phyloP scores from a whole-genome alignment of 805 yeast genomes.

The Kodamaea hsintzibuensis region DNA sequence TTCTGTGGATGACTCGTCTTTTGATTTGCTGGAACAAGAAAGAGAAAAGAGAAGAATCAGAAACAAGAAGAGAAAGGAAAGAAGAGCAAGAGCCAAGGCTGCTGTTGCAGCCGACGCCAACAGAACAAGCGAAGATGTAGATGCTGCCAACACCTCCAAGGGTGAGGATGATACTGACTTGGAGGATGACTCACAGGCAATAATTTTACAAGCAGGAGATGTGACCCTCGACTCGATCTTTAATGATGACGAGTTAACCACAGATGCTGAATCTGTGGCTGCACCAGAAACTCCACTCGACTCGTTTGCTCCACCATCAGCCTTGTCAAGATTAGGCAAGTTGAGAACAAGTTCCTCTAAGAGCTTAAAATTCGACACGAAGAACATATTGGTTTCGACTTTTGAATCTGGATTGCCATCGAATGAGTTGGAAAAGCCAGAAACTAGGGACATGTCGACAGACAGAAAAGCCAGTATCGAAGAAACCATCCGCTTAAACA shows the following conservation, averaged over 20 bases:
- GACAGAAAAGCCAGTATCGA: conserved; percentile 13
- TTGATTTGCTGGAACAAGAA: conserved; percentile 13
- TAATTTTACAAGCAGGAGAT: conserved; percentile 3
- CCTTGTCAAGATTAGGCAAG: conserved; percentile 2
- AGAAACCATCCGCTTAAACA: conserved; percentile 14
- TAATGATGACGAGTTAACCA: conserved; percentile 13
- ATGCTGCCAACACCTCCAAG: conserved; percentile 1
- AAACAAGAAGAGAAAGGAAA: conserved; percentile 18
- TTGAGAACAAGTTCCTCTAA: conserved; percentile 7
- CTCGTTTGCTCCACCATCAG: conserved; percentile 2
- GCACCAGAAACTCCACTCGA: conserved; percentile 9
- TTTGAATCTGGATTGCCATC: conserved; percentile 7
- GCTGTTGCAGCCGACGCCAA: conserved; percentile 4
- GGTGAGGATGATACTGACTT: conserved; percentile 3
- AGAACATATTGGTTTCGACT: conserved; percentile 11
- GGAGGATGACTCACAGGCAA: conserved; percentile 1
- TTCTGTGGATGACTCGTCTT: conserved; percentile 7
- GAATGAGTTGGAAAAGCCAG: conserved; percentile 8
- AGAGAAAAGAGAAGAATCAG: conserved; percentile 16
- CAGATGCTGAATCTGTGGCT: conserved; percentile 14
- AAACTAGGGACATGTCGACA: conserved; percentile 6
- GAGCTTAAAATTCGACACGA: conserved; percentile 11
- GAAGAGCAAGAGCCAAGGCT: conserved; percentile 14
- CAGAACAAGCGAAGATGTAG: conserved; percentile 5
- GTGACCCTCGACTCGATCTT: conserved; percentile 13